Evolutionary conservation across 2,329 filamentous ascomycete genomes (phyloP).

Genomic region (Calonectria crousiana): DNA sequence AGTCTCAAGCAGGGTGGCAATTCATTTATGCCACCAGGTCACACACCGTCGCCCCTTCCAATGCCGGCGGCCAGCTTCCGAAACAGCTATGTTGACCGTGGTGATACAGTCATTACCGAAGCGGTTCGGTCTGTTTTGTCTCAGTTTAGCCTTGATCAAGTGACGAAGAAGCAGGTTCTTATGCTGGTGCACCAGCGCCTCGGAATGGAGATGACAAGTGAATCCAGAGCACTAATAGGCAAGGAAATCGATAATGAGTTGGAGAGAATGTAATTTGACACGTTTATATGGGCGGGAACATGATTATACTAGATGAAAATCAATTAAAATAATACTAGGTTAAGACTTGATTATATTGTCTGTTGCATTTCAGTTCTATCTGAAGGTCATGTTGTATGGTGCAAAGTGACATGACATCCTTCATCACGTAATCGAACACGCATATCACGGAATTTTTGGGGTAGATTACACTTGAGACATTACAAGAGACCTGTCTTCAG

Average conservation of each 20-base stretch:
- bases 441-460: no score
- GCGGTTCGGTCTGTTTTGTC: slow-evolving; percentile 84
- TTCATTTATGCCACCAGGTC: slow-evolving; percentile 85
- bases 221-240: slow-evolving; percentile 90
- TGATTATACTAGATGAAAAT: background rate
- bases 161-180: slow-evolving; percentile 96
- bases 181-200: slow-evolving; percentile 93
- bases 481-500: no score
- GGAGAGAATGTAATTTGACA: slow-evolving; percentile 82
- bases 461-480: no score
- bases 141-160: slow-evolving; percentile 91
- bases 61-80: slow-evolving; percentile 71
- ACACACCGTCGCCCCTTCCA: slow-evolving; percentile 78
- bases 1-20: background rate
- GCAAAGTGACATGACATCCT: no score
- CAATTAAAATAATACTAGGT: background rate
- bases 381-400: no score
- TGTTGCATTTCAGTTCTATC: no score
- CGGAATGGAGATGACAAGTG: slow-evolving; percentile 87
- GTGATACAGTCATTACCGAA: slow-evolving; percentile 85
- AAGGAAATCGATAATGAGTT: slow-evolving; percentile 93
- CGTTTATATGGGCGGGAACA: background rate
- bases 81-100: slow-evolving; percentile 73
- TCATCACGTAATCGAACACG: no score
- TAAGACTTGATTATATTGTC: no score